These are phyloP conservation scores for Phytophthora litchii DNA, from an alignment of 352 stramenopile genomes.

Conservation along the genomic window DNA sequence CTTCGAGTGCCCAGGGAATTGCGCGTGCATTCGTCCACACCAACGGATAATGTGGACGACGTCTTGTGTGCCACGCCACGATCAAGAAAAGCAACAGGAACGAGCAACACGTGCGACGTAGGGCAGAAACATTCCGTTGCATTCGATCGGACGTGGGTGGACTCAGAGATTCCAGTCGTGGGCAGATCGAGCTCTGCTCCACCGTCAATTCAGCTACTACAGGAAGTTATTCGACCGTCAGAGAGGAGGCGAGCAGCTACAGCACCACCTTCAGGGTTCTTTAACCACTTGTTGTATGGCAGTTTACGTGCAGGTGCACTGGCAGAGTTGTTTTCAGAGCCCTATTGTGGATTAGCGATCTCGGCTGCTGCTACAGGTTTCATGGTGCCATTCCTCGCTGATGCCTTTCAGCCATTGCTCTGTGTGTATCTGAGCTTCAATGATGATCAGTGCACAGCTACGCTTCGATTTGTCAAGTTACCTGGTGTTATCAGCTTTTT, in stretches of 20 bases:
- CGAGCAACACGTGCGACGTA: slow-evolving; percentile 13
- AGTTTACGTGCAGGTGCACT: slow-evolving; percentile 61
- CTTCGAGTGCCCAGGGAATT: slow-evolving; percentile 32
- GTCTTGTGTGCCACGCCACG: slow-evolving; percentile 18
- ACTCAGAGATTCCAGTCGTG: slow-evolving; percentile 61
- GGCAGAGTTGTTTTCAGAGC: slow-evolving; percentile 62
- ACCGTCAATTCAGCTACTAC: slow-evolving; percentile 66
- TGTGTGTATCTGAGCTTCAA: slow-evolving; percentile 62
- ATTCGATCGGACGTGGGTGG: slow-evolving; percentile 54
- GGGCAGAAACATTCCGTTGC: slow-evolving; percentile 61
- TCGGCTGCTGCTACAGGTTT: slow-evolving; percentile 64
- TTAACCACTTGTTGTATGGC: slow-evolving; percentile 79
- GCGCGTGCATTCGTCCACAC: slow-evolving; percentile 29
- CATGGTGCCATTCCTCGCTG: slow-evolving; percentile 63
- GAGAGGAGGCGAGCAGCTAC: slow-evolving; percentile 52
- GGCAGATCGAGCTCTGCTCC: slow-evolving; percentile 65
- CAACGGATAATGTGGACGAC: slow-evolving; percentile 35
- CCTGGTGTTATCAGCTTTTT: slow-evolving; percentile 72
- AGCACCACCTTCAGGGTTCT: slow-evolving; percentile 55
- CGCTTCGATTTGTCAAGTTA: slow-evolving; percentile 58
- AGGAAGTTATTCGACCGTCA: slow-evolving; percentile 49
- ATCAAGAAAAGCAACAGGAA: slow-evolving; percentile 14
- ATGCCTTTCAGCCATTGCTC: slow-evolving; percentile 71
- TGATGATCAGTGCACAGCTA: slow-evolving; percentile 50
- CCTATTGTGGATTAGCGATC: slow-evolving; percentile 68